Evolutionary conservation across 2,329 filamentous ascomycete genomes (phyloP), one percentile per base, ranked within the genome.

Genomic region (Colletotrichum euphorbiae): DNA sequence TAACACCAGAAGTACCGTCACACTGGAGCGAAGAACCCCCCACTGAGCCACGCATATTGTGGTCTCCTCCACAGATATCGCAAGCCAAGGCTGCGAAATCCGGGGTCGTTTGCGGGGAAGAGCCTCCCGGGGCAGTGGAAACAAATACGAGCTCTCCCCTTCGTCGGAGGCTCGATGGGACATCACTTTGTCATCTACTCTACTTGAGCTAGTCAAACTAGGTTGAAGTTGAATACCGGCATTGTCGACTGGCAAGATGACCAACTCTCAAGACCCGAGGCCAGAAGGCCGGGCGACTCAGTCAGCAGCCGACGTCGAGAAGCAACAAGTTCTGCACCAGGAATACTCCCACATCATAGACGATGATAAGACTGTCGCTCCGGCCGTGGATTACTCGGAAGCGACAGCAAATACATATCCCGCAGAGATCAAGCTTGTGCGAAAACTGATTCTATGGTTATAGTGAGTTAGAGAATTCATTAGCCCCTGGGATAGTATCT

Each of bases 361-460:
- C 4, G 63, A 70, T 11, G 63, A 59, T 31, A 68, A 68, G 24
- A 28, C 12, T 9, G 17, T 54, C 13, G 33, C 33, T 3, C 40
- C 38, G 3, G 54, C 58, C 19, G 67, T 69, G 19, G 79, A 81
- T 65, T 80, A 80, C 71, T 80, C 78, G 4, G 79, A 79, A 17
- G 78, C 79, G 4, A 72, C 75, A 36, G 75, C 76, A 62, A 81
- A 81, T 72, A 80, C 78, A 0, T 78, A 81, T 42, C 79, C 78
- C 1, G 75, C 70, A 24, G 79, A 81, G 62, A 81, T 80, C 67
- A 75, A 74, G 4, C 73, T 81, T 13, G 79, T 81, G 21, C 75
- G 74, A 62, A 80, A 80, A 68, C 72, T 81, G 4, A 79, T 81
- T 63, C 55, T 74, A 52, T 78, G 77, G 78, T 81, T 40, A 79